Conservation (phyloP, 2,329 filamentous ascomycete genomes). For the Diplodia corticola region DNA sequence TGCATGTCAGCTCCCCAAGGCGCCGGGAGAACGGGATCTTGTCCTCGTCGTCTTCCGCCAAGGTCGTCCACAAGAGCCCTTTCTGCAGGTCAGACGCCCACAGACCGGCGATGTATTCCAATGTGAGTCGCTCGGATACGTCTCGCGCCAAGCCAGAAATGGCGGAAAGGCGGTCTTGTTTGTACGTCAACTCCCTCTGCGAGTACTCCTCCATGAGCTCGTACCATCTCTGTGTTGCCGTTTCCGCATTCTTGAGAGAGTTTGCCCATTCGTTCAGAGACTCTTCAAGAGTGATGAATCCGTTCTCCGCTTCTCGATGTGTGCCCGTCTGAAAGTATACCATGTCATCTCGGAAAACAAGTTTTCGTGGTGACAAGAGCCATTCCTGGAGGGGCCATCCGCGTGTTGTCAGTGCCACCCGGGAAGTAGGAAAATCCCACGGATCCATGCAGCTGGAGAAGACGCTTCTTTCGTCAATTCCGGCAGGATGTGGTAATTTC, state of each 20-base stretch:
- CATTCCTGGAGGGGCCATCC: background rate
- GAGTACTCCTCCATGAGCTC: background rate
- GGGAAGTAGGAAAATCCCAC: background rate
- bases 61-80: background rate
- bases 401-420: background rate
- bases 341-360: background rate
- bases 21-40: background rate
- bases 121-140: background rate
- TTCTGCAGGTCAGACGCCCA: background rate
- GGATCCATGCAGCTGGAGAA: background rate
- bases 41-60: background rate
- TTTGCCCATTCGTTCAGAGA: background rate
- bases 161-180: background rate
- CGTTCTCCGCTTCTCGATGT: background rate
- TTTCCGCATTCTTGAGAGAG: background rate
- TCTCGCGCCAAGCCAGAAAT: background rate
- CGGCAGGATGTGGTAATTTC: background rate
- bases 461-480: background rate
- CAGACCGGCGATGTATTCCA: background rate
- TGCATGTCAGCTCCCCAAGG: background rate
- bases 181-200: background rate
- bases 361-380: background rate
- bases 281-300: background rate
- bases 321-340: background rate
- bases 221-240: background rate